Conservation (phyloP, 768 basidiomycete species). For the Boletus reticuloceps region DNA sequence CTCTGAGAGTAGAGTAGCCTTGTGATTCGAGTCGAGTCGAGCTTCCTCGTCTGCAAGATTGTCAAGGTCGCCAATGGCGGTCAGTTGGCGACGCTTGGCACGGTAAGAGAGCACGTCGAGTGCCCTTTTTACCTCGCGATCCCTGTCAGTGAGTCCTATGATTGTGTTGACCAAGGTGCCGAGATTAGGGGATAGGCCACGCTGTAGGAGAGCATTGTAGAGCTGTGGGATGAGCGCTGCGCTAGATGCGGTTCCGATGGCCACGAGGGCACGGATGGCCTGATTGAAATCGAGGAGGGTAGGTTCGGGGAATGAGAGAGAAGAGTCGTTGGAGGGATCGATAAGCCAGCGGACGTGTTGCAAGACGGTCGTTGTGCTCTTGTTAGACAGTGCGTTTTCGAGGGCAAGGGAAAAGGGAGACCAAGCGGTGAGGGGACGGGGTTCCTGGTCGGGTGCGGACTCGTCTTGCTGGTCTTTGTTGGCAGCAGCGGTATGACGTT, state of each 20-base stretch:
- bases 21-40: constrained; percentile 31
- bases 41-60: constrained; percentile 12
- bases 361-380: constrained; percentile 5
- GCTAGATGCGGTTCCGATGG: constrained; percentile 42
- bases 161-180: constrained; percentile 65
- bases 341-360: constrained; percentile 30
- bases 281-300: constrained; percentile 58
- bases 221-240: constrained; percentile 57
- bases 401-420: constrained; percentile 20
- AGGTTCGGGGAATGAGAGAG: constrained; percentile 27
- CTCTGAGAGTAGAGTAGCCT: constrained; percentile 52
- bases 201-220: constrained; percentile 70
- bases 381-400: constrained; percentile 17
- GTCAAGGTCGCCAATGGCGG: background rate
- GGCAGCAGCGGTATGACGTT: constrained; percentile 49
- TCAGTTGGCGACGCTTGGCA: constrained; percentile 32
- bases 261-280: constrained; percentile 47
- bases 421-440: constrained; percentile 24
- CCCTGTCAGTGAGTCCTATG: constrained; percentile 59
- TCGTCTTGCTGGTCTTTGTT: constrained; percentile 19
- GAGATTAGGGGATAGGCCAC: constrained; percentile 58
- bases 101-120: constrained; percentile 44
- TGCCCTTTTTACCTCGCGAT: constrained; percentile 55
- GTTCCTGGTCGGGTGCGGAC: constrained; percentile 12
- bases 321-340: constrained; percentile 33